A percentile compares a stretch with the other conserved stretches of the same genome.
These are phyloP conservation scores for Astragalus membranaceus DNA, from an alignment of 306 rosid genomes.

Conservation along the genomic window DNA sequence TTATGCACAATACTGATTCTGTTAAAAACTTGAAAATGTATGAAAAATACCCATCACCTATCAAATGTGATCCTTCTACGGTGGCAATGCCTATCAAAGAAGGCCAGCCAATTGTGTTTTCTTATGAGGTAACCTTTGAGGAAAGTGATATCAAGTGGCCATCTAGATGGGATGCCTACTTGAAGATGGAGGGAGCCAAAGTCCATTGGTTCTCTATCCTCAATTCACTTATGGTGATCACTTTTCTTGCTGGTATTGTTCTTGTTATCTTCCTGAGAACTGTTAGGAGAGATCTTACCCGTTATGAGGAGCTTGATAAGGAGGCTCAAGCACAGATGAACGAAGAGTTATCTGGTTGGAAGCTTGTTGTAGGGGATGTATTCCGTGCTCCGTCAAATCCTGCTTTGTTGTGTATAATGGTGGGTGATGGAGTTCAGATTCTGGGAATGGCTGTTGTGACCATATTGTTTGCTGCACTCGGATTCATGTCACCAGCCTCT, in stretches of 20 bases:
- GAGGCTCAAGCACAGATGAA: conserved; percentile 99
- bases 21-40: conserved; percentile 53
- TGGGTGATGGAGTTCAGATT: conserved; percentile 92
- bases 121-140: conserved; percentile 81
- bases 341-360: conserved; percentile 96
- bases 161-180: conserved; percentile 95
- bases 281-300: conserved; percentile 84
- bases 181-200: conserved; percentile 97
- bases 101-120: conserved; percentile 64
- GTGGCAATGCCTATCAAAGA: conserved; percentile 73
- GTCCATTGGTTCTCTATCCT: conserved; percentile 97
- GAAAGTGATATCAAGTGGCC: conserved; percentile 98
- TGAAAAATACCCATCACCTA: conserved; percentile 40
- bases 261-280: conserved; percentile 92
- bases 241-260: conserved; percentile 94
- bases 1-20: conserved; percentile 41
- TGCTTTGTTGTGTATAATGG: conserved; percentile 77
- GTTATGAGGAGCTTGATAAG: conserved; percentile 94
- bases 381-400: conserved; percentile 84
- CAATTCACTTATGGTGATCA: conserved; percentile 91
- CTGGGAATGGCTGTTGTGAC: conserved; percentile 98
- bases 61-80: conserved; percentile 64
- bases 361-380: conserved; percentile 97
- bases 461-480: conserved; percentile 90
- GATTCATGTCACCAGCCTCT: conserved; percentile 98